phyloP scores from a whole-genome alignment of 2,329 filamentous ascomycete genomes.

The Karstenula rhodostoma region DNA sequence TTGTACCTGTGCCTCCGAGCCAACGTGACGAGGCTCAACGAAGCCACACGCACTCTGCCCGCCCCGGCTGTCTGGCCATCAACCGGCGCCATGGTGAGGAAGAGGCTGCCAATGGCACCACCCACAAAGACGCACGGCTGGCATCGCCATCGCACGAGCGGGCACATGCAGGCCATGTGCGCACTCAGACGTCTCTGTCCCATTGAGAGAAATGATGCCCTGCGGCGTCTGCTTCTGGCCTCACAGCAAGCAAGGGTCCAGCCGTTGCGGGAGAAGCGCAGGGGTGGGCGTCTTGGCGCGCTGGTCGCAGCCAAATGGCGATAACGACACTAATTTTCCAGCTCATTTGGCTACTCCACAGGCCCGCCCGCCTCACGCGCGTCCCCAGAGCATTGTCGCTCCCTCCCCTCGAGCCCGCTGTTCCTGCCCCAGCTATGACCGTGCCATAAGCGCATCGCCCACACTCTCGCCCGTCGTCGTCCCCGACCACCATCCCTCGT shows the following conservation, averaged over 20 bases:
- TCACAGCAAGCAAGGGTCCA: slow-evolving; percentile 14
- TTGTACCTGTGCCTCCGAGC: not conserved
- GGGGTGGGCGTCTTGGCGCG: slow-evolving; percentile 15
- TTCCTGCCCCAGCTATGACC: slow-evolving; percentile 21
- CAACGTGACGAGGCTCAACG: slow-evolving; percentile 3
- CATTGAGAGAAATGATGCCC: not conserved
- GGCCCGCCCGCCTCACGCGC: slow-evolving; percentile 4
- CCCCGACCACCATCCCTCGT: slow-evolving; percentile 36
- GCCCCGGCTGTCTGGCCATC: not conserved
- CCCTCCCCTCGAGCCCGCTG: not conserved
- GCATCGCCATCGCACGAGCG: not conserved
- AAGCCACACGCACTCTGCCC: slow-evolving; percentile 1
- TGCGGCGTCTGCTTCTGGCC: not conserved
- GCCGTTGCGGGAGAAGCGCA: slow-evolving; percentile 4
- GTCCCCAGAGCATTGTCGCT: slow-evolving; percentile 5
- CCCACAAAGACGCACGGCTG: too few relatives aligned
- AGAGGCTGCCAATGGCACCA: too few relatives aligned
- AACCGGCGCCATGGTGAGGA: too few relatives aligned
- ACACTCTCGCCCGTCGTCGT: slow-evolving; percentile 2
- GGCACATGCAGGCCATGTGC: too few relatives aligned
- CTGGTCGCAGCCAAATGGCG: slow-evolving; percentile 2
- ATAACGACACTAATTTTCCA: slow-evolving; percentile 15
- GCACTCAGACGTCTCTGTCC: not conserved
- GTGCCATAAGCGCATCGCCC: slow-evolving; percentile 16
- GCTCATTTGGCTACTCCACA: slow-evolving; percentile 13